Evolutionary conservation across 2,329 filamentous ascomycete genomes (phyloP), one percentile per base, ranked within the genome.

Genomic region (Bimuria novae-zelandiae): DNA sequence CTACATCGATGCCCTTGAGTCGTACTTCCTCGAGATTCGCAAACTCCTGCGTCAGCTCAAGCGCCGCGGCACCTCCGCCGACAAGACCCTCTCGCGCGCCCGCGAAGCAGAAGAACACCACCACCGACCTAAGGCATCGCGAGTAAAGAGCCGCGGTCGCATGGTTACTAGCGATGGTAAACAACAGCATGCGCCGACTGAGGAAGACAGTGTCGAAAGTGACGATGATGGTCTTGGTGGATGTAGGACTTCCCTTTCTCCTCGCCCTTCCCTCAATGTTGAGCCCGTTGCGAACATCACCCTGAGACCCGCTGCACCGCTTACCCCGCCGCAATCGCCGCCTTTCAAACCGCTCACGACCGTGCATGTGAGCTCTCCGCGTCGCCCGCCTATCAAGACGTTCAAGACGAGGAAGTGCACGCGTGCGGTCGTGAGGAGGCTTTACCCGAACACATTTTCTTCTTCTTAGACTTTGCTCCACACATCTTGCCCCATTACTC

Each of bases 181-280:
- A 66, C 64, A 74, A 3, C 69, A 74, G 63, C 67, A 69, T 64
- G 82, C 82, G 0, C 80, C 83, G 51, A 86, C 83, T 49, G 89
- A 92, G 63, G 91, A 88, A 67, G 43, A 37, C 8, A 89, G 88
- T 66, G 79, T 84, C 25, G 82, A 86, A 29, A 92, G 90, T 62
- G 92, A 96, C 67, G 89, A 92, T 74, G 92, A 96, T 68, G 90
- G 91, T 61, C 82, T 97, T 69, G 92, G 92, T 61, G 92, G 93
- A 75, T 97, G 92, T 96, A 84, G 61, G 72, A 57, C 63, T 49
- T 64, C 71, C 71, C 68, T 64, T 65, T 68, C 65, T 52, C 64
- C 64, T 60, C 59, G 61, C 54, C 50, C 59, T 52, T 54, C 64
- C 32, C 51, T 52, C 37, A 41, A 57, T 16, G 55, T 64, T 41